Evolutionary conservation across 768 basidiomycete genomes (phyloP).

Genomic region (Symmetrospora coprosmae): DNA sequence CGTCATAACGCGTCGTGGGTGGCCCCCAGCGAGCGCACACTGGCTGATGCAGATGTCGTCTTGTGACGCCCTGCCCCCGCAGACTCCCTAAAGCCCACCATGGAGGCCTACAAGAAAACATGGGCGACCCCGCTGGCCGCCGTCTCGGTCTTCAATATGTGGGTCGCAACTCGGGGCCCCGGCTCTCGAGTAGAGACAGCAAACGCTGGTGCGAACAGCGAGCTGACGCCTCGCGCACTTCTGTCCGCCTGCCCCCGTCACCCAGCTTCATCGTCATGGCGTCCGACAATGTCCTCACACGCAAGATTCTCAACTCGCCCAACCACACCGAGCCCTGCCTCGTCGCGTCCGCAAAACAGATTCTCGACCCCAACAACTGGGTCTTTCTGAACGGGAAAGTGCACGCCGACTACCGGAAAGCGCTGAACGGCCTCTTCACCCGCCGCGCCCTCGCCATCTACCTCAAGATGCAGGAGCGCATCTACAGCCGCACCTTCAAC

Average conservation of each 20-base stretch:
- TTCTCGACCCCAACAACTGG: conserved; percentile 80
- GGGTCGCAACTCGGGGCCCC: background rate
- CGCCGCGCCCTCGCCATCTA: conserved; percentile 84
- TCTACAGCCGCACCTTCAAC: conserved; percentile 60
- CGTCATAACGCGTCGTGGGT: too few species aligned
- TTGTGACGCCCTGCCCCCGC: too few species aligned
- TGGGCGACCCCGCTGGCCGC: conserved; percentile 83
- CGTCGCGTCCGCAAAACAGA: conserved; percentile 73
- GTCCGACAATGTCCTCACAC: conserved; percentile 76
- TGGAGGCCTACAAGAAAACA: conserved; percentile 80
- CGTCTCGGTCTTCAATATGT: conserved; percentile 97
- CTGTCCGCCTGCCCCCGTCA: background rate
- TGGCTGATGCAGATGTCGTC: too few species aligned
- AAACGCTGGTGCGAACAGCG: background rate
- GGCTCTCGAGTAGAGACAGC: background rate
- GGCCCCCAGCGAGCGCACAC: too few species aligned
- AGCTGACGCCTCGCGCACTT: background rate
- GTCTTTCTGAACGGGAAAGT: conserved; percentile 92
- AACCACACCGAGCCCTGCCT: conserved; percentile 83
- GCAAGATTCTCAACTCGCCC: conserved; percentile 93
- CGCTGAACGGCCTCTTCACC: conserved; percentile 81
- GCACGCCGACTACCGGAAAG: conserved; percentile 85
- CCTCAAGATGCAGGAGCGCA: conserved; percentile 62
- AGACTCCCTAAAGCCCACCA: conserved; percentile 75
- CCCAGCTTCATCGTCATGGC: conserved; percentile 99